These are phyloP conservation scores for Cladorrhinum sp. DNA, from an alignment of 2,329 filamentous ascomycete genomes.

Conservation along the genomic window DNA sequence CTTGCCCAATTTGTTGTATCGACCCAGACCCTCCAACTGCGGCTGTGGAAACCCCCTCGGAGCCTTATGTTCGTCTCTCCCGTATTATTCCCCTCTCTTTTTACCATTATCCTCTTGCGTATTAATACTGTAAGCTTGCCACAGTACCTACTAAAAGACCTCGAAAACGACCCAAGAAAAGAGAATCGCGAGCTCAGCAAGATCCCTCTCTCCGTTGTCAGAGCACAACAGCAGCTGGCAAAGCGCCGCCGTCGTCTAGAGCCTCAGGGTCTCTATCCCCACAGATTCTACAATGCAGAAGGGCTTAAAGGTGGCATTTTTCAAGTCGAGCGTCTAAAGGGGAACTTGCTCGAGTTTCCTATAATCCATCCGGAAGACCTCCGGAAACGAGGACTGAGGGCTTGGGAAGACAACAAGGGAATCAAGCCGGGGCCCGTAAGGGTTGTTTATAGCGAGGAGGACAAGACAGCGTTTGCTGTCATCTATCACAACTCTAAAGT, in stretches of 20 bases:
- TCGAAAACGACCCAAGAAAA: neutral
- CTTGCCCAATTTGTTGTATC: no score
- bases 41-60: no score
- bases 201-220: neutral
- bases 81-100: no score
- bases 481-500: constrained; percentile 9
- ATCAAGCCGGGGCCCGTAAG: neutral
- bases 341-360: neutral
- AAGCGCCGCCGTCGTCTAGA: neutral
- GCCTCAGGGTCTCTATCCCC: neutral
- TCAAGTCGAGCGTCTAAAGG: no score
- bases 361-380: neutral
- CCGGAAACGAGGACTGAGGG: no score
- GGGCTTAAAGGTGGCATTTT: neutral
- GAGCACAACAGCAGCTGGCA: neutral
- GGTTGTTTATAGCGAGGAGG: constrained; percentile 6
- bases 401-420: no score
- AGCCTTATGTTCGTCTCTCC: neutral
- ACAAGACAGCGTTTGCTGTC: constrained; percentile 1
- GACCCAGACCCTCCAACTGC: no score
- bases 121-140: no score
- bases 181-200: neutral
- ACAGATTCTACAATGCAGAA: neutral
- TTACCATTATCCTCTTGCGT: no score
- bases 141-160: neutral